Percentiles rank a stretch among this genome's conserved stretches.
Evolutionary conservation across 2,329 filamentous ascomycete species (phyloP).

Genomic region (Beauveria sp.): DNA sequence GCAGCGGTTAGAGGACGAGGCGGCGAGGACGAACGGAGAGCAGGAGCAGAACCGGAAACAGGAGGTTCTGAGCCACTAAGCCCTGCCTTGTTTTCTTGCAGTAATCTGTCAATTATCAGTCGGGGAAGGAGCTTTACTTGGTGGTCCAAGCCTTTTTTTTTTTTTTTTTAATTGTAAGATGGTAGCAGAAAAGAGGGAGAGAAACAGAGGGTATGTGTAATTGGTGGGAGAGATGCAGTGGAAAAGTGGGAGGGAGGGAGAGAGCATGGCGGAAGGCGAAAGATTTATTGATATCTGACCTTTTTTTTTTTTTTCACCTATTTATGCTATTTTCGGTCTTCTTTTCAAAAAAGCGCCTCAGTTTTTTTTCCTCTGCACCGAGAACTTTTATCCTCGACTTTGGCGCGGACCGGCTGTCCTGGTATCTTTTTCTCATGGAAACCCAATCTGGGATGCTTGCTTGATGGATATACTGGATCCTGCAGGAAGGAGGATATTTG

Average conservation of each 20-base stretch:
- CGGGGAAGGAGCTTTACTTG: background rate
- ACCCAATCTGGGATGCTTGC: too few relatives aligned
- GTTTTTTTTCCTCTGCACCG: background rate
- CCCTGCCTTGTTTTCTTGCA: background rate
- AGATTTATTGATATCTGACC: background rate
- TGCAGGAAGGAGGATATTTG: too few relatives aligned
- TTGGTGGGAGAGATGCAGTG: background rate
- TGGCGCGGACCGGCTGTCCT: background rate
- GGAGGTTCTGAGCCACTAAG: constrained; percentile 17
- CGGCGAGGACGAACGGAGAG: constrained; percentile 5
- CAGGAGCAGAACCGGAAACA: constrained; percentile 15
- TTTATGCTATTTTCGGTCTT: background rate
- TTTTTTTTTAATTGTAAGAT: background rate
- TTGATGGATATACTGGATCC: background rate
- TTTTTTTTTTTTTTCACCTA: background rate
- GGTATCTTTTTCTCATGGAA: background rate
- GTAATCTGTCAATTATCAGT: background rate
- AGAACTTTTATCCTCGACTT: background rate
- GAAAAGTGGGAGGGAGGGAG: background rate
- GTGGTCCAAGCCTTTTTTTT: background rate
- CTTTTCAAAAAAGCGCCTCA: background rate
- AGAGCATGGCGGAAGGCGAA: background rate
- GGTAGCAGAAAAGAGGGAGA: background rate
- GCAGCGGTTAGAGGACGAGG: constrained; percentile 43
- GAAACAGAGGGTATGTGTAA: background rate